These are phyloP conservation scores for Cymbidium sinense DNA, from an alignment of 106 monocot genomes.

Conservation along the genomic window DNA sequence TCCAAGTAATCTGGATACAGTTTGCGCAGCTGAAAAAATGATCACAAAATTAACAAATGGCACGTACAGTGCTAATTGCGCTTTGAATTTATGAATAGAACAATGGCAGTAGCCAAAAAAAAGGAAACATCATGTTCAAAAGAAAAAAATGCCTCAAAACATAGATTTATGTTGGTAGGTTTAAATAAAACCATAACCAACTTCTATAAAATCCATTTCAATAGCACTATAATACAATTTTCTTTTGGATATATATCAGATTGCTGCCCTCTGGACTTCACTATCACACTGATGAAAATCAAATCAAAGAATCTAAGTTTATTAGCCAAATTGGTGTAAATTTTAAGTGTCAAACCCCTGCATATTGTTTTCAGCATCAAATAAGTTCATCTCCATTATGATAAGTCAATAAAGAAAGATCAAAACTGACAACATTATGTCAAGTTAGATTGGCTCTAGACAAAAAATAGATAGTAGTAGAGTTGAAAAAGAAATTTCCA, in stretches of 20 bases:
- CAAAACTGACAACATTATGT: background rate
- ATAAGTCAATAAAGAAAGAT: background rate
- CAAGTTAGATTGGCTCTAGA: too few relatives aligned
- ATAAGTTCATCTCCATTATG: background rate
- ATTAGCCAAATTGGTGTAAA: too few relatives aligned
- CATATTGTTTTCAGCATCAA: background rate
- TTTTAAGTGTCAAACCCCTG: too few relatives aligned
- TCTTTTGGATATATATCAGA: too few relatives aligned
- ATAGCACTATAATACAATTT: too few relatives aligned
- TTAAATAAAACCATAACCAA: too few relatives aligned
- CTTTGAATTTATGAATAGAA: background rate
- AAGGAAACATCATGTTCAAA: background rate
- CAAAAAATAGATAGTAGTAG: too few relatives aligned
- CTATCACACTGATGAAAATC: too few relatives aligned
- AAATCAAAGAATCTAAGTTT: too few relatives aligned
- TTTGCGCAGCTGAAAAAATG: conserved; percentile 52
- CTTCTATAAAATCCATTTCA: too few relatives aligned
- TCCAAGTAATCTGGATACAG: conserved; percentile 78
- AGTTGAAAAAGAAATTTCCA: too few relatives aligned
- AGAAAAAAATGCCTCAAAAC: background rate
- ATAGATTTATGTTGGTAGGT: background rate
- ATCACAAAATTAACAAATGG: background rate
- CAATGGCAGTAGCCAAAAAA: background rate
- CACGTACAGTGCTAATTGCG: background rate
- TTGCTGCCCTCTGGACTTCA: too few relatives aligned